A percentile compares a stretch with the other conserved stretches of the same genome.
Evolutionary conservation across 116 monocot genomes (phyloP).

Genomic region (Cymodocea nodosa): DNA sequence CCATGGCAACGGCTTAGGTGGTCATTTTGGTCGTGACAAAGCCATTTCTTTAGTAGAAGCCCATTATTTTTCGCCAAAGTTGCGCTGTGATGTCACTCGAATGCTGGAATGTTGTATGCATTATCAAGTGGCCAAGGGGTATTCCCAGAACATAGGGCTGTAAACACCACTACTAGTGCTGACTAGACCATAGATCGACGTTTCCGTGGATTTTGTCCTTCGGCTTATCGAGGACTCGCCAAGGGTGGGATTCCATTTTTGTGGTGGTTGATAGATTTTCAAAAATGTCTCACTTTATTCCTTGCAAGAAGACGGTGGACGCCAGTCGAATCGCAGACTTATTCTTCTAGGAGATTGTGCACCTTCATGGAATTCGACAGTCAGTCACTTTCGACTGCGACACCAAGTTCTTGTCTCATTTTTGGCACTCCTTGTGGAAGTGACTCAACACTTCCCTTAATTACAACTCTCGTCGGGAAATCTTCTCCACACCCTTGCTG

Average conservation of each 20-base stretch:
- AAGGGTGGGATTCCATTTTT: not conserved
- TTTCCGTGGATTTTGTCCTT: conserved; percentile 3
- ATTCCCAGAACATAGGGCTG: too few relatives aligned
- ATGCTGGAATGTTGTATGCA: too few relatives aligned
- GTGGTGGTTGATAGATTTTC: conserved; percentile 4
- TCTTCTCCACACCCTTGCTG: not conserved
- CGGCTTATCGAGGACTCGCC: not conserved
- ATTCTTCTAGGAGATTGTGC: conserved; percentile 1
- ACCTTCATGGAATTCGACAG: not conserved
- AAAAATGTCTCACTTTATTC: conserved; percentile 12
- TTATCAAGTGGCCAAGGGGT: too few relatives aligned
- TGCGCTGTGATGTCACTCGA: too few relatives aligned
- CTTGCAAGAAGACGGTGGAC: conserved; percentile 2
- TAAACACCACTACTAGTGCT: too few relatives aligned
- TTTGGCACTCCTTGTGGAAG: conserved; percentile 2
- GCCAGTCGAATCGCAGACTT: not conserved
- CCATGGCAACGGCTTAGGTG: not conserved
- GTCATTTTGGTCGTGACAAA: conserved; percentile 1
- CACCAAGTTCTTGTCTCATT: not conserved
- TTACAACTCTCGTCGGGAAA: not conserved
- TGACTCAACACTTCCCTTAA: not conserved
- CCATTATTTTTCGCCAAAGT: not conserved
- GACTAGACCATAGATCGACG: not conserved
- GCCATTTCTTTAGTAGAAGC: not conserved
- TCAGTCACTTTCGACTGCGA: not conserved